Evolutionary conservation across 2,329 filamentous ascomycete genomes (phyloP), one percentile per base, ranked within the genome.

Genomic region (Colletotrichum siamense): DNA sequence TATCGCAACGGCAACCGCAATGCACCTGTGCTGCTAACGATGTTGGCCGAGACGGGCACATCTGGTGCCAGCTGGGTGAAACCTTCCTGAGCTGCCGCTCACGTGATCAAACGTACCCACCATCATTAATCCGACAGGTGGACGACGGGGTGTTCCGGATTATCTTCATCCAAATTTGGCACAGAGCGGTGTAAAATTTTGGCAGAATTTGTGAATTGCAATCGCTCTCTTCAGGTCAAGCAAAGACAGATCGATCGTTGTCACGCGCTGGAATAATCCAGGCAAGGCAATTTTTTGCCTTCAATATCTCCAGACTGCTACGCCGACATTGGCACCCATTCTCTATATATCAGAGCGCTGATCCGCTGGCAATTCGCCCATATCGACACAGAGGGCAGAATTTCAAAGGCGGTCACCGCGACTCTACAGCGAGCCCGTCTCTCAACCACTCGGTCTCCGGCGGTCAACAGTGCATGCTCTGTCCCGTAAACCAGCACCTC

Each of bases 151-250:
- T 44, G 28, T 63, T 66, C 28, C 69, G 69, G 69, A 72, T 67
- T 36, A 72, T 72, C 22, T 15, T 69, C 59, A 34, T 75, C 75
- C 75, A 68, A 59, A 75, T 62, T 55, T 55, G 75, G 74, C 34
- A 70, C 34, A 44, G 74, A 82, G 83, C 84, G 83, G 83, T 85
- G 83, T 84, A 80, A 84, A 85, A 84, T 84, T 86, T 85, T 84
- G 84, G 84, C 84, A 86, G 84, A 86, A 86, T 85, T 79, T 69
- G 72, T 78, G 75, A 77, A 78, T 75, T 39, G 74, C 74, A 74
- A 74, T 74, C 76, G 74, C 71, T 63, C 32, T 57, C 39, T 62
- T 32, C 55, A 59, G 61, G 66, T 67, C 72, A 59, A 75, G 64
- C 62, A 62, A 63, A 71, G 67, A 34, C 61, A 59, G 18, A 69